Evolutionary conservation across 306 rosid species (phyloP).

Genomic region (Prunus persica): DNA sequence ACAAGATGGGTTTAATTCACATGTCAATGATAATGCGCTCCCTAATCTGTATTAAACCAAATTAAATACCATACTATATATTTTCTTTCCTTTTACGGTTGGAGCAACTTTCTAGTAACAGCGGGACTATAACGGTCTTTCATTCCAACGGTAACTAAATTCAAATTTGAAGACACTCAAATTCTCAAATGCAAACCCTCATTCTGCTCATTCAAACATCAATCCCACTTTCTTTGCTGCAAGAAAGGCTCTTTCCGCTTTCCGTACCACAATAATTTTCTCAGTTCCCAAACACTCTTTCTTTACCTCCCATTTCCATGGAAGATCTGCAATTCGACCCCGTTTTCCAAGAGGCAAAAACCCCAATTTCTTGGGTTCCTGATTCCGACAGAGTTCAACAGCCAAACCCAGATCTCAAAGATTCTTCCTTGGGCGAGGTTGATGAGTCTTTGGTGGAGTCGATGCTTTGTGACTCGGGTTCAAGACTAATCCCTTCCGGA

Average conservation of each 20-base stretch:
- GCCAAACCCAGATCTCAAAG: conserved; percentile 30
- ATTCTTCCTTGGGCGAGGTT: conserved; percentile 33
- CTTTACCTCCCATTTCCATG: conserved; percentile 26
- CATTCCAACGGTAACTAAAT: conserved; percentile 16
- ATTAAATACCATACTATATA: background rate
- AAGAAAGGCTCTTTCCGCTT: background rate
- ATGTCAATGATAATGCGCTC: too few species aligned
- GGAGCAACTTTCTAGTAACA: background rate
- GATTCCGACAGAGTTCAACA: conserved; percentile 10
- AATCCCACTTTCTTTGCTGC: conserved; percentile 28
- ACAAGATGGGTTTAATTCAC: too few species aligned
- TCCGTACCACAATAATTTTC: conserved; percentile 4
- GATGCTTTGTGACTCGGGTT: conserved; percentile 53
- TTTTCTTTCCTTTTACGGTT: background rate
- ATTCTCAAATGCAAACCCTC: background rate
- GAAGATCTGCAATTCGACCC: conserved; percentile 33
- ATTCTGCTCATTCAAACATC: background rate
- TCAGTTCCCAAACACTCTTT: conserved; percentile 11
- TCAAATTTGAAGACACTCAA: conserved; percentile 4
- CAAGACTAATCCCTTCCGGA: conserved; percentile 57
- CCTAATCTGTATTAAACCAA: too few species aligned
- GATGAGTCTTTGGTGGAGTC: conserved; percentile 45
- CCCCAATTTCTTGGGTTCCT: conserved; percentile 30
- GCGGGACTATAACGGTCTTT: background rate
- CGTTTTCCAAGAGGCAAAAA: conserved; percentile 33